A percentile compares a stretch with the other conserved stretches of the same genome.
Conservation (phyloP, 148 eudicot genomes). For the Bassia scoparia region DNA sequence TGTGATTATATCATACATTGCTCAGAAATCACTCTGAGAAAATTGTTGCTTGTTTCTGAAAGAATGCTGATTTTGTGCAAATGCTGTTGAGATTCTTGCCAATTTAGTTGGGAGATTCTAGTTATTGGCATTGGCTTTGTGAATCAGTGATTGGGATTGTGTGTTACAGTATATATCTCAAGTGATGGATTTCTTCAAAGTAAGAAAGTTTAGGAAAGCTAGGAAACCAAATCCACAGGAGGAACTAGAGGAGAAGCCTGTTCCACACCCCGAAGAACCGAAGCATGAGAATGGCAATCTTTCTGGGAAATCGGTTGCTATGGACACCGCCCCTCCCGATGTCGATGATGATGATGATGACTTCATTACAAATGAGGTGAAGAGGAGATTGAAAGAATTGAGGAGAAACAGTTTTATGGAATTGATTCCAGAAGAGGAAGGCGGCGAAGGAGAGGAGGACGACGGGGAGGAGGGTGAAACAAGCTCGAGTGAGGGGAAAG, state of each 20-base stretch:
- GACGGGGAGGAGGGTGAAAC: conserved; percentile 60
- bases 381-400: conserved; percentile 82
- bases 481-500: conserved; percentile 76
- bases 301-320: conserved; percentile 42
- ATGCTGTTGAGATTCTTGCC: not conserved
- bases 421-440: conserved; percentile 88
- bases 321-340: conserved; percentile 42
- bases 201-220: conserved; percentile 57
- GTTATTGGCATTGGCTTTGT: not conserved
- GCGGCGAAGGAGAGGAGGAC: conserved; percentile 47
- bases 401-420: conserved; percentile 95
- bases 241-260: conserved; percentile 45
- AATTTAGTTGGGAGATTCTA: not conserved
- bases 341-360: conserved; percentile 87
- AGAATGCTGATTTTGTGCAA: conserved; percentile 7
- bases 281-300: conserved; percentile 36
- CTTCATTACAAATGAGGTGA: conserved; percentile 84
- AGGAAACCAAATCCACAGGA: conserved; percentile 41
- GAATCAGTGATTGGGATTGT: not conserved
- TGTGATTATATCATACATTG: conserved; percentile 2
- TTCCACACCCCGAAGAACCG: conserved; percentile 49
- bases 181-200: conserved; percentile 71
- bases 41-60: not conserved
- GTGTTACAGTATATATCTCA: not conserved
- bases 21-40: not conserved